A percentile compares a stretch with the other conserved stretches of the same genome.
Evolutionary conservation across 1,139 yeast genomes (phyloP).

Genomic region (Zhuliangozyma parablackwelliae): DNA sequence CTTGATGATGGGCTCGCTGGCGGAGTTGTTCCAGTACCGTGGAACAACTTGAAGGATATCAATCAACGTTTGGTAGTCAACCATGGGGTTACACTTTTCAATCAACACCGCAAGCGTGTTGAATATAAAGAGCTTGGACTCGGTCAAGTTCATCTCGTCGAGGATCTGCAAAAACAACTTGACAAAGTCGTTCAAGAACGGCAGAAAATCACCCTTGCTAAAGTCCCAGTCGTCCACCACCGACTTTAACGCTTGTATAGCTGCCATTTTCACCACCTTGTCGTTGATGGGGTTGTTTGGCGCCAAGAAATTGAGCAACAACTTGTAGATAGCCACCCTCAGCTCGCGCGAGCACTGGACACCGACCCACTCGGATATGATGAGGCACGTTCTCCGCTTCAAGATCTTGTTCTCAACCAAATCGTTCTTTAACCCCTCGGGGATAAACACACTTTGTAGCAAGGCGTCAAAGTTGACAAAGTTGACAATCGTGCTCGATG

Average conservation of each 20-base stretch:
- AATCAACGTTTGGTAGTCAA: constrained; percentile 47
- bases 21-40: constrained; percentile 63
- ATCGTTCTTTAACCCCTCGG: constrained; percentile 53
- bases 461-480: constrained; percentile 61
- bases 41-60: constrained; percentile 64
- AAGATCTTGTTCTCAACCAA: constrained; percentile 54
- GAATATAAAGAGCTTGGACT: constrained; percentile 68
- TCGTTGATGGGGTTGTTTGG: constrained; percentile 49
- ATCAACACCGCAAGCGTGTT: constrained; percentile 63
- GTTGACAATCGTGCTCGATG: constrained; percentile 63
- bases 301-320: constrained; percentile 45
- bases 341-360: constrained; percentile 59
- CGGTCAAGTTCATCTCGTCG: constrained; percentile 52
- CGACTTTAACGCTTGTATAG: constrained; percentile 65
- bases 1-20: constrained; percentile 59
- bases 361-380: constrained; percentile 77
- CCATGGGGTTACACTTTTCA: constrained; percentile 59
- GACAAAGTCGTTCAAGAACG: constrained; percentile 56
- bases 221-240: constrained; percentile 87
- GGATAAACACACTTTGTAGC: constrained; percentile 56
- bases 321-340: constrained; percentile 55
- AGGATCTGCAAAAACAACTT: constrained; percentile 39
- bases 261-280: constrained; percentile 69
- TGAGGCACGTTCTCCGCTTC: constrained; percentile 69
- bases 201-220: constrained; percentile 59